phyloP scores from a whole-genome alignment of 345 rosid species.

The Trapa incisa region DNA sequence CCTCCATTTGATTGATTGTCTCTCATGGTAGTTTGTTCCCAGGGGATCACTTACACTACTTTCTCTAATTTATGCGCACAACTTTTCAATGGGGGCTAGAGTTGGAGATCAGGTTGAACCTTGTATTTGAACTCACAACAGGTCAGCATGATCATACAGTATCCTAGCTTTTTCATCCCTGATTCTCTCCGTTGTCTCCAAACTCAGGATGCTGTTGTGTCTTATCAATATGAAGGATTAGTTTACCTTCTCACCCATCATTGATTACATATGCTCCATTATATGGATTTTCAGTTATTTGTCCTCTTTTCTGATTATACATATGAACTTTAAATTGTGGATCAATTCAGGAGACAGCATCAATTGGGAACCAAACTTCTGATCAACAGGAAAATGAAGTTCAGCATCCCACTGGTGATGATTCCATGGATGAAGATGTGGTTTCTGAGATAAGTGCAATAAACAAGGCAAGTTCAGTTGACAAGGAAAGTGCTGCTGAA shows the following conservation, averaged over 20 bases:
- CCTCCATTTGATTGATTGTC: background rate
- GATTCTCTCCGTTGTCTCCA: background rate
- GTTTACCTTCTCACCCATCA: background rate
- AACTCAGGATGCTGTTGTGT: background rate
- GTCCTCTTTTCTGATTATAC: background rate
- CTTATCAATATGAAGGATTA: background rate
- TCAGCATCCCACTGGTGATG: slow-evolving; percentile 16
- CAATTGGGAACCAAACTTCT: slow-evolving; percentile 21
- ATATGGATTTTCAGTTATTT: background rate
- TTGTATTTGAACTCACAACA: no score
- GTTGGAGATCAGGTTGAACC: no score
- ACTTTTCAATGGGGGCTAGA: no score
- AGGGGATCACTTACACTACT: no score
- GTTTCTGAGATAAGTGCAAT: slow-evolving; percentile 24
- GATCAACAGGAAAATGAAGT: slow-evolving; percentile 16
- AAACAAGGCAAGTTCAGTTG: slow-evolving; percentile 13
- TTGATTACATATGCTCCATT: background rate
- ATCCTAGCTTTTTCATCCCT: background rate
- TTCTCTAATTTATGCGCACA: no score
- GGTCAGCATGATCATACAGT: no score
- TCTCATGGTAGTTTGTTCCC: background rate
- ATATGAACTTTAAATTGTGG: background rate
- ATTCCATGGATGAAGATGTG: slow-evolving; percentile 24
- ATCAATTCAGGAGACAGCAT: slow-evolving; percentile 23
- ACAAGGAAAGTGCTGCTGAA: slow-evolving; percentile 18